Evolutionary conservation across 768 basidiomycete species (phyloP), one percentile per base, ranked within the genome.

Genomic region (Suillus subaureus): DNA sequence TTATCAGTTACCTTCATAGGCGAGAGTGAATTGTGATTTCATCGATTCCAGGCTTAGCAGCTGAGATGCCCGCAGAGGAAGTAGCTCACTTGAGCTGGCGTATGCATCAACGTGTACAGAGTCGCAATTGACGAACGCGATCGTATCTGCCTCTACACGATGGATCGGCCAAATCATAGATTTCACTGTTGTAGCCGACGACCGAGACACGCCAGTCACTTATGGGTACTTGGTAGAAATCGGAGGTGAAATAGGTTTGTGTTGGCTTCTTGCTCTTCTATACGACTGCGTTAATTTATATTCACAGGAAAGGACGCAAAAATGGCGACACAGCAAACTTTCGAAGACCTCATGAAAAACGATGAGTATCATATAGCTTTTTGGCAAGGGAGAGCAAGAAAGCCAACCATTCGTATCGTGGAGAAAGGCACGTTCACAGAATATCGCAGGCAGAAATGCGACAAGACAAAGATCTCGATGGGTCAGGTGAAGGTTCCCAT

Each of bases 401-500:
- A 21, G 15, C 66, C 65, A 6, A 66, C 66, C 4, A 54, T 68
- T 16, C 52, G 66, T 31, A 21, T 68, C 13, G 57, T 68, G 26
- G 49, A 45, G 13, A 61, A n/a, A 8, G 66, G 66, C 2, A 64
- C 68, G 2, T 66, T 68, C 33, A 35, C 21, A 6, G 68, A 68
- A 31, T 68, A 45, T 12, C 57, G 66, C 28, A 47, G 21, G 31
- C 57, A 66, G 68, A 61, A 51, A 54, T 37, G 51, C n/a, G 49
- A 64, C 7, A 31, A 33, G 37, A 15, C 43, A 18, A 45, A 39
- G 1, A 21, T 37, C 9, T 52, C 61, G 21, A 62, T 55, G 37
- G 52, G 51, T n/a, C 66, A 67, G 28, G 61, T 61, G 47, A 64
- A 68, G 42, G 60, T 68, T 21, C 68, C 68, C 1, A 51, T 57